Conservation (phyloP, 2,329 filamentous ascomycete species). For the Curvularia sp. region DNA sequence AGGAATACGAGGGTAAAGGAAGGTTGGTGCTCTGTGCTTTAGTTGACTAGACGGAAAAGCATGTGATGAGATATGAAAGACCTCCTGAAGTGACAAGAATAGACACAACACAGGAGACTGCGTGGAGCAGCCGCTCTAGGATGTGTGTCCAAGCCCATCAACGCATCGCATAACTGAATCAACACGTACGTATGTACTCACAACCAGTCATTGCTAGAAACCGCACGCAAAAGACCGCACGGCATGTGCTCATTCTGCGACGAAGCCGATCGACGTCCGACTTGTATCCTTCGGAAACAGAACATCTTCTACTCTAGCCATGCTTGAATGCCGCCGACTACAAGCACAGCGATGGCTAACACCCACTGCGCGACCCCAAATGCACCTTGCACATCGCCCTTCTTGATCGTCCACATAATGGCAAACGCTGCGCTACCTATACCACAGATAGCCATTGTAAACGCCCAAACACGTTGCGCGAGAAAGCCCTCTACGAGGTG, state of each 20-base stretch:
- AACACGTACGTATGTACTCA: not conserved
- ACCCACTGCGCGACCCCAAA: slow-evolving; percentile 52
- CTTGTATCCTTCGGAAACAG: not conserved
- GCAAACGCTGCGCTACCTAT: slow-evolving; percentile 47
- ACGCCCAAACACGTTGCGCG: slow-evolving; percentile 45
- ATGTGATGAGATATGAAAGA: not conserved
- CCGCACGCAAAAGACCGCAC: slow-evolving; percentile 2
- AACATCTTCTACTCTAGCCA: slow-evolving; percentile 30
- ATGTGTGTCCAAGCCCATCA: not conserved
- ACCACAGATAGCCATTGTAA: slow-evolving; percentile 37
- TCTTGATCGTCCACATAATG: slow-evolving; percentile 42
- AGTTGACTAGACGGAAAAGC: not conserved
- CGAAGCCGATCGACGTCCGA: not conserved
- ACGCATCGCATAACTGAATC: not conserved
- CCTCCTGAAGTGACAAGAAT: not conserved
- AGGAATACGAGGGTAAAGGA: not conserved
- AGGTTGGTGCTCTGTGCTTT: not conserved
- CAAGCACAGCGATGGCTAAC: slow-evolving; percentile 41
- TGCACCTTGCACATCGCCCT: slow-evolving; percentile 49
- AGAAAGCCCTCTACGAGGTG: slow-evolving; percentile 51
- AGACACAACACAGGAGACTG: not conserved
- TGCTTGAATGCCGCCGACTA: slow-evolving; percentile 46
- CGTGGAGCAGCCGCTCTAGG: not conserved
- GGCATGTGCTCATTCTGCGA: not conserved
- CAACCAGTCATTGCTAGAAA: not conserved